A percentile compares a stretch with the other conserved stretches of the same genome.
These are phyloP conservation scores for Solanum pimpinellifolium DNA, from an alignment of 257 asterid genomes.

Conservation along the genomic window DNA sequence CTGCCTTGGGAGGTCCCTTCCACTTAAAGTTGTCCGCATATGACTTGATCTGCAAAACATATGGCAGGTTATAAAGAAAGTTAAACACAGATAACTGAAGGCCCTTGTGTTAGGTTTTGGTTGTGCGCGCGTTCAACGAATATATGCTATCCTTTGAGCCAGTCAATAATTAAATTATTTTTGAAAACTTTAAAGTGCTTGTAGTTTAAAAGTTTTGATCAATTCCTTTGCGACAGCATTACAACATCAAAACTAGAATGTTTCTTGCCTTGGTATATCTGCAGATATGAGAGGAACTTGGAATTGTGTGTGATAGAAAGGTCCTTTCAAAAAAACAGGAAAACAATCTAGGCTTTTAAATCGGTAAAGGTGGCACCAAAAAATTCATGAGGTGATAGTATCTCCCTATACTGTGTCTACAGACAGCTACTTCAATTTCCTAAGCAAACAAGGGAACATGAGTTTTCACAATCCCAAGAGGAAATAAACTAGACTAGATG, in stretches of 20 bases:
- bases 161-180: background rate
- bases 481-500: background rate
- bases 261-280: background rate
- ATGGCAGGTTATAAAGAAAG: background rate
- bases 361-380: background rate
- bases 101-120: background rate
- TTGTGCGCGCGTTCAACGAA: background rate
- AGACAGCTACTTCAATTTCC: background rate
- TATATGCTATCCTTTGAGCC: background rate
- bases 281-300: background rate
- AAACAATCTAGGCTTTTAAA: background rate
- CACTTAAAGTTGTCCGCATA: slow-evolving; percentile 95
- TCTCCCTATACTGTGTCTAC: background rate
- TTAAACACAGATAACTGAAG: background rate
- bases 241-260: background rate
- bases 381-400: background rate
- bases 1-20: slow-evolving; percentile 75
- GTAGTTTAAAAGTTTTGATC: background rate
- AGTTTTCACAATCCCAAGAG: background rate
- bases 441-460: background rate
- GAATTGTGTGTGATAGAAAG: background rate
- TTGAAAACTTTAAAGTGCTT: background rate
- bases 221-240: background rate
- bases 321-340: background rate
- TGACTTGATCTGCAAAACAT: slow-evolving; percentile 43